Base-by-base conservation (phyloP, 2,329 filamentous ascomycete genomes). In the Hirsutella minnesotensis region DNA sequence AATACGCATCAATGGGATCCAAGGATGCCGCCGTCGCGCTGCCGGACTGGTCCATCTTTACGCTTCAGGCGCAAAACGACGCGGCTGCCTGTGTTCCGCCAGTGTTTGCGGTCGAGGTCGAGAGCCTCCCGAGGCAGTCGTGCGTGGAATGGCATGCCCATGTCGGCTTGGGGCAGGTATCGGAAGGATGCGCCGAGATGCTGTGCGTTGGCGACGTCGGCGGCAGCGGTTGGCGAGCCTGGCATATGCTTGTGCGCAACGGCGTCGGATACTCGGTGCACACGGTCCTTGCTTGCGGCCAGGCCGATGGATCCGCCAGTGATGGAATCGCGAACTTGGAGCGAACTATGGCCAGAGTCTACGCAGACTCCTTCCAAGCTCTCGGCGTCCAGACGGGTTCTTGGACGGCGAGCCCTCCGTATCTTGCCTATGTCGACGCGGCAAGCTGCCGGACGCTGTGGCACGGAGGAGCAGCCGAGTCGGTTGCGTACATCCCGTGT, bases 91-190 rank as follows among this genome's bases (percentile, higher is more conserved):
- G 54, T 18, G 51, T 73, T 2, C 81, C 88, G 2, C 82, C 82
- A 0, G 72, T 89, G 52, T 83, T 92, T 56, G 74, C 82, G 0
- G 81, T 79, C 1, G 79, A 92, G 55, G 83, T 95, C 2, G 73
- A 81, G 36, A 75, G 80, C 49, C 69, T 98, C 12, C 92, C 92
- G 1, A 75, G 86, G 18, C 69, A 67, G 15, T 82, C 83, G 22
- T 70, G 70, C 31, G 77, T 95, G 10, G 92, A 98, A 65, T 98
- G 90, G 89, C 82, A 86, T 51, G 81, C 72, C 1, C 75, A 82
- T 44, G 56, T 77, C 3, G 84, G 86, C 0, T 60, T 83, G 7
- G 58, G 59, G 9, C 44, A 49, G 20, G 46, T 66, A 4, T 46
- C 50, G 4, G 53, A 59, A 39, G 44, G 52, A 13, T 54, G 50